phyloP scores from a whole-genome alignment of 2,329 filamentous ascomycete genomes.

The Botryotinia narcissicola region DNA sequence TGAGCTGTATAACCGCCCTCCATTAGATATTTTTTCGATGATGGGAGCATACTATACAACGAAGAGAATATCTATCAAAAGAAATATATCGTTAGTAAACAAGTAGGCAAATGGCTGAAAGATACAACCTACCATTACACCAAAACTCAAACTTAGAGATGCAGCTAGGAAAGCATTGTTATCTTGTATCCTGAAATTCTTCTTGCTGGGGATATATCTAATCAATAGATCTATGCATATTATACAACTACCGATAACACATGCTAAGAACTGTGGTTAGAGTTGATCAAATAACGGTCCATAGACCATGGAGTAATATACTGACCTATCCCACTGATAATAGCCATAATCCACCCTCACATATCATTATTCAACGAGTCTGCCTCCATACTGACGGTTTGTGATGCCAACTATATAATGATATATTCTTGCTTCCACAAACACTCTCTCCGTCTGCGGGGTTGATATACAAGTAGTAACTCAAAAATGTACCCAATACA shows the following conservation, averaged over 20 bases:
- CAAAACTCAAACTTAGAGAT: conserved; percentile 89
- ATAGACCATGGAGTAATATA: conserved; percentile 27
- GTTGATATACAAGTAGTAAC: background rate
- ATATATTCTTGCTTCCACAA: background rate
- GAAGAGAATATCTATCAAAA: conserved; percentile 78
- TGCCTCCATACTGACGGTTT: conserved; percentile 25
- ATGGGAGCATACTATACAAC: conserved; percentile 89
- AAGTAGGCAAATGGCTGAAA: too few relatives aligned
- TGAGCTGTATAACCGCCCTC: conserved; percentile 65
- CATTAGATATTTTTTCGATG: conserved; percentile 73
- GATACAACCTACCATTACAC: conserved; percentile 76
- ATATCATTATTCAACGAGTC: conserved; percentile 68
- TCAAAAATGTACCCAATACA: background rate
- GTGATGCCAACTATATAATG: background rate
- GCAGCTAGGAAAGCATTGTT: conserved; percentile 84
- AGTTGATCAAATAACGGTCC: background rate
- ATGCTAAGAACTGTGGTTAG: conserved; percentile 44
- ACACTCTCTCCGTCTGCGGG: background rate
- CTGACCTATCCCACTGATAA: conserved; percentile 73
- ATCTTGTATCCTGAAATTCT: conserved; percentile 81
- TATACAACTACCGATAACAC: conserved; percentile 73
- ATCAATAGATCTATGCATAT: conserved; percentile 84
- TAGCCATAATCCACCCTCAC: conserved; percentile 88
- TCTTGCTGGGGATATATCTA: conserved; percentile 68
- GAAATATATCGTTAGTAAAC: background rate